Conservation (phyloP, 345 rosid genomes). For the Salix exigua region DNA sequence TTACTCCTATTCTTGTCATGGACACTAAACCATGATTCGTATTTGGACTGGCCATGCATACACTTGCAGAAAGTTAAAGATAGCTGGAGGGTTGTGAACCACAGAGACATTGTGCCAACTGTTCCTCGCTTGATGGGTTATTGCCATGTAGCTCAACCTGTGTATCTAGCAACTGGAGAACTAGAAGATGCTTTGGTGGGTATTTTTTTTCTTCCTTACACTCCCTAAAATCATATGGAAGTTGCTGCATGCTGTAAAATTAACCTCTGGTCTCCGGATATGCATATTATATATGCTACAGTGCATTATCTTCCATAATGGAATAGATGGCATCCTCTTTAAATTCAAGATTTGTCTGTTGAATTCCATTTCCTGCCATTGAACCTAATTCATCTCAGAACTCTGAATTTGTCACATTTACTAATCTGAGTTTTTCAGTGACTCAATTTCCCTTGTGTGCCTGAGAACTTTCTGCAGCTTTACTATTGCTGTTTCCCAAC, state of each 20-base stretch:
- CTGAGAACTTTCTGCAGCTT: background rate
- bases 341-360: background rate
- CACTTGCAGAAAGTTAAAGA: slow-evolving; percentile 75
- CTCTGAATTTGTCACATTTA: background rate
- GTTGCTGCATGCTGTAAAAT: background rate
- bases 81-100: slow-evolving; percentile 95
- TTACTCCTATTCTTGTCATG: background rate
- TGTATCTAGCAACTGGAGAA: slow-evolving; percentile 74
- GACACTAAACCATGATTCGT: background rate
- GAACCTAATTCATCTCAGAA: background rate
- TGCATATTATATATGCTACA: background rate
- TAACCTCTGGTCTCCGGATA: background rate
- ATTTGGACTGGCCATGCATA: slow-evolving; percentile 5
- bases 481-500: background rate
- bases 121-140: slow-evolving; percentile 96
- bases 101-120: slow-evolving; percentile 96
- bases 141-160: slow-evolving; percentile 91
- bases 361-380: background rate
- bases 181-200: slow-evolving; percentile 60
- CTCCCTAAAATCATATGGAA: background rate
- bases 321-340: background rate
- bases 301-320: background rate
- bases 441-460: background rate
- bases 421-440: background rate
- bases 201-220: background rate